These are phyloP conservation scores for Myochromella boudieri DNA, from an alignment of 768 basidiomycete genomes.

Conservation along the genomic window DNA sequence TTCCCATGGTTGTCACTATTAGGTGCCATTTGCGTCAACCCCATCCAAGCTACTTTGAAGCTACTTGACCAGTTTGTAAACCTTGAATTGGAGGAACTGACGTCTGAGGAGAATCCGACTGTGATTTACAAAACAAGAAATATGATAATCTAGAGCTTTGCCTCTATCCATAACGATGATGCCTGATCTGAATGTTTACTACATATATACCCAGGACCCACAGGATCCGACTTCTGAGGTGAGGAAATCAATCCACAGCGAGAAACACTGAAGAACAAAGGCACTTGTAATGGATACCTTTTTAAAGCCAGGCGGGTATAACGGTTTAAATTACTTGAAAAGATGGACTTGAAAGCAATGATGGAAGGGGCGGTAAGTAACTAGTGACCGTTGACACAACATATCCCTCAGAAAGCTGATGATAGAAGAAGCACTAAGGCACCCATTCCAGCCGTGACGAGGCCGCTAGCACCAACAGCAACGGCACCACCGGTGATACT, in stretches of 20 bases:
- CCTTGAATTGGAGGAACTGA: no score
- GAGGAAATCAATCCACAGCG: conserved; percentile 16
- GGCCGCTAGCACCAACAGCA: conserved; percentile 20
- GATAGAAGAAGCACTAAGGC: conserved; percentile 16
- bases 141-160: no score
- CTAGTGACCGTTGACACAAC: conserved; percentile 11
- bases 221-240: background rate
- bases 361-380: conserved; percentile 10
- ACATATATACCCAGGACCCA: conserved; percentile 6
- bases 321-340: conserved; percentile 19
- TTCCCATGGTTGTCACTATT: no score
- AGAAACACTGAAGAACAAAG: conserved; percentile 7
- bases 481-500: conserved; percentile 25
- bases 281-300: conserved; percentile 17
- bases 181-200: no score
- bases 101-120: no score
- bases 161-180: no score
- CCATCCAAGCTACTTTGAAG: no score
- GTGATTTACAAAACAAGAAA: no score
- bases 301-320: conserved; percentile 22
- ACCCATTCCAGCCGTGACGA: conserved; percentile 18
- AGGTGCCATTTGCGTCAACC: no score
- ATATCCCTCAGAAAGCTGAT: conserved; percentile 16
- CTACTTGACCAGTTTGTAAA: no score
- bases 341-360: conserved; percentile 14